Base-by-base conservation (phyloP, 179 eudicot species). In the Kewa caespitosa region DNA sequence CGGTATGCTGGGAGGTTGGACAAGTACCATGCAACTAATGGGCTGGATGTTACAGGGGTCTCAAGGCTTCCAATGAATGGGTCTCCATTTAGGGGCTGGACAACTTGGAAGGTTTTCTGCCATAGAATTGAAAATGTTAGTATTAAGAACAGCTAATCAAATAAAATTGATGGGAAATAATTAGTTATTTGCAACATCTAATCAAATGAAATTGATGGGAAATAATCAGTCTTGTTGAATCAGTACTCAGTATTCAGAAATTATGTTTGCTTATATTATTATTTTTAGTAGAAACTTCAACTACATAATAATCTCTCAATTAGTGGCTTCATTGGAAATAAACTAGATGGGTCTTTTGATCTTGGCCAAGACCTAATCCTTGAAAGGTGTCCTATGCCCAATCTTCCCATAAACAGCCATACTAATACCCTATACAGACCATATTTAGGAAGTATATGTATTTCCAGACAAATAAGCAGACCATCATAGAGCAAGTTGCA, bases 11-110 rank as follows among this genome's bases (percentile, higher is more conserved):
- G 98, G 50, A 95, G 93, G 88, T 95, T 95, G 77, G 99, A 95
- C 18, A 93, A 85, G 88, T 93, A 91, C 98, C 99, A 95, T 0
- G 99, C 99, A 25, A 95, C 79, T 64, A 91, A 62, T 28, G 99
- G 99, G 89, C 99, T 95, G 33, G 98, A 95, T 59, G 99, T 95
- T 23, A 95, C 95, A 17, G 99, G 99, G 1, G 99, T 95, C 81
- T 95, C 99, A 0, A 95, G 90, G 74, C 97, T 86, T 60, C 99
- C 97, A 38, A 92, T 91, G 91, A 95, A 95, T 71, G 98, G 99
- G 82, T 95, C 97, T 25, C 98, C 98, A 61, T 94, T 94, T 69
- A 94, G 81, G 27, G 98, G 92, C 77, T 90, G 91, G 69, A 90
- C 28, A 48, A 90, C 96, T 87, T 94, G 97, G 85, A 81, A 95